A percentile compares a stretch with the other conserved stretches of the same genome.
Evolutionary conservation across 176 grass and related monocot species (phyloP).

Genomic region (Ensete ventricosum): DNA sequence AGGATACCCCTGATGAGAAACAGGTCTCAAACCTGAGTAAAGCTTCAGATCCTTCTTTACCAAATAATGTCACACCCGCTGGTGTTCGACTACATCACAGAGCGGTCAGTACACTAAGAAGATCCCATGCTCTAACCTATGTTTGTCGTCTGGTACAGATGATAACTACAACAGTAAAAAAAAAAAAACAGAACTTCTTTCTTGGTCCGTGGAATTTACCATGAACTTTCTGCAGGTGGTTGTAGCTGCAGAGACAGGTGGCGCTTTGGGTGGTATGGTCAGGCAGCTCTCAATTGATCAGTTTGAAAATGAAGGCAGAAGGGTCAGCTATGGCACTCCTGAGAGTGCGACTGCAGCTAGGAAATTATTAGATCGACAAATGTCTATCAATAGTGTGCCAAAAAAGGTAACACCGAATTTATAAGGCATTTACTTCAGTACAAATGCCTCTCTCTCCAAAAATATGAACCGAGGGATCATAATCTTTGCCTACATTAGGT

Average conservation of each 20-base stretch:
- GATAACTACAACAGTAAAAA: not conserved
- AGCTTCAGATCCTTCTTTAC: conserved; percentile 34
- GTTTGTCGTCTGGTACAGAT: not conserved
- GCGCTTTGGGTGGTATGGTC: conserved; percentile 95
- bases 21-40: conserved; percentile 13
- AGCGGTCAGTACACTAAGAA: conserved; percentile 64
- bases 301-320: conserved; percentile 98
- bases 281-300: conserved; percentile 97
- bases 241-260: conserved; percentile 93
- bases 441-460: not conserved
- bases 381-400: conserved; percentile 95
- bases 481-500: too few species aligned
- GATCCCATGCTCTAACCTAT: conserved; percentile 1
- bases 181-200: not conserved
- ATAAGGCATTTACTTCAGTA: not conserved
- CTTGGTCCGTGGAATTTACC: not conserved
- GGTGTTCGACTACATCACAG: conserved; percentile 96
- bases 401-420: conserved; percentile 66
- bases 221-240: conserved; percentile 46
- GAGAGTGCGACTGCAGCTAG: conserved; percentile 89
- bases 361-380: conserved; percentile 88
- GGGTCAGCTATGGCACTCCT: conserved; percentile 95
- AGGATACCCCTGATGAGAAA: conserved; percentile 17
- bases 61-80: conserved; percentile 51
- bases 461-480: not conserved